A percentile compares a stretch with the other conserved stretches of the same genome.
phyloP scores from a whole-genome alignment of 2,329 filamentous ascomycete genomes.

The Curvularia sp. region DNA sequence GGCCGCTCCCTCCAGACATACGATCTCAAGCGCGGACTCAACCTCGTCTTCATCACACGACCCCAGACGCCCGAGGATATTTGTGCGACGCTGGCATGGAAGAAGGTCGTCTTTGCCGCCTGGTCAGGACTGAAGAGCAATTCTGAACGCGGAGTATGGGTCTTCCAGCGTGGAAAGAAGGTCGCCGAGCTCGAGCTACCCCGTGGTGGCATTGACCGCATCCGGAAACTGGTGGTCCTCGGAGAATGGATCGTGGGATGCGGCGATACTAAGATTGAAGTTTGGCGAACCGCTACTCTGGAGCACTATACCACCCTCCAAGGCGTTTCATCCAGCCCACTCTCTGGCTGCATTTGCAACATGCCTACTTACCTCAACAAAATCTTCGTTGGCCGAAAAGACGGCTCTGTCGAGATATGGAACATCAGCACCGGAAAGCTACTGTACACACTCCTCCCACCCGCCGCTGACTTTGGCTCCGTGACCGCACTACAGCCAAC shows the following conservation, averaged over 20 bases:
- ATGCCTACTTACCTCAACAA: slow-evolving; percentile 98
- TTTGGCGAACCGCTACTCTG: slow-evolving; percentile 84
- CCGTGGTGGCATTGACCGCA: slow-evolving; percentile 69
- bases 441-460: slow-evolving; percentile 86
- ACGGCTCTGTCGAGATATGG: slow-evolving; percentile 96
- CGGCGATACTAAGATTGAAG: slow-evolving; percentile 76
- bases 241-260: slow-evolving; percentile 91
- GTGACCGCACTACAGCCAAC: slow-evolving; percentile 89
- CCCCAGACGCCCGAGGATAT: slow-evolving; percentile 87
- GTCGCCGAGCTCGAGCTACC: slow-evolving; percentile 77
- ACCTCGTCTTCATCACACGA: slow-evolving; percentile 90
- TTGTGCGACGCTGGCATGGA: slow-evolving; percentile 87
- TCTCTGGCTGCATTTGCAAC: slow-evolving; percentile 80
- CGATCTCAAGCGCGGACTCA: slow-evolving; percentile 86
- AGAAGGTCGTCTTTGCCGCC: slow-evolving; percentile 84
- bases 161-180: slow-evolving; percentile 90
- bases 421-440: slow-evolving; percentile 92
- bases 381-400: slow-evolving; percentile 83
- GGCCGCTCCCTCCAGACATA: slow-evolving; percentile 93
- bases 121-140: slow-evolving; percentile 72
- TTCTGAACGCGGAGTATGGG: slow-evolving; percentile 76
- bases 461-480: slow-evolving; percentile 73
- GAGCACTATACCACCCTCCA: slow-evolving; percentile 90
- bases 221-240: slow-evolving; percentile 80
- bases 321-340: slow-evolving; percentile 66